phyloP scores from a whole-genome alignment of 2,329 filamentous ascomycete genomes.

The Aspergillus ustus region DNA sequence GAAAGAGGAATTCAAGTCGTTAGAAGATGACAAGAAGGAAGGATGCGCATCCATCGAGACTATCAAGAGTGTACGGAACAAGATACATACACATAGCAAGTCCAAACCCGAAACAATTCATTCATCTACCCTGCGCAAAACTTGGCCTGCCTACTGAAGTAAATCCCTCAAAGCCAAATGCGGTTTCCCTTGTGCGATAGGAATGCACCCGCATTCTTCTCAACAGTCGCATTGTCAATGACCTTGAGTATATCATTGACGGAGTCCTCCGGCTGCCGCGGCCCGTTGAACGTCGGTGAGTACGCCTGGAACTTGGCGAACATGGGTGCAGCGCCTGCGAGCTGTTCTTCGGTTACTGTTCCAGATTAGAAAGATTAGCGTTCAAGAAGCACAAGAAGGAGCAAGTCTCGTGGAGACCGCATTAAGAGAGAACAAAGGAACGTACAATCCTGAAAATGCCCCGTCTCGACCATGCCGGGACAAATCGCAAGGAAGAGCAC shows the following conservation, averaged over 20 bases:
- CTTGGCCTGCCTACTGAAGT: too few species aligned
- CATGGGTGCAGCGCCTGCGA: not conserved
- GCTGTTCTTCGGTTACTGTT: not conserved
- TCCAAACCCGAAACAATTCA: too few species aligned
- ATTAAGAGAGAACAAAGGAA: not conserved
- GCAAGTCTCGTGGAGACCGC: too few species aligned
- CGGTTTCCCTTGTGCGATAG: constrained; percentile 57
- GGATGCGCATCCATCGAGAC: too few species aligned
- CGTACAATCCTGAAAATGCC: constrained; percentile 32
- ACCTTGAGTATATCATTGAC: constrained; percentile 35
- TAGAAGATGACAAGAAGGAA: too few species aligned
- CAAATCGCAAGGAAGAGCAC: constrained; percentile 58
- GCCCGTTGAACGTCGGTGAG: constrained; percentile 44
- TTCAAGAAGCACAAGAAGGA: not conserved
- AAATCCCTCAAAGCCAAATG: not conserved
- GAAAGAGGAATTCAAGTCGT: too few species aligned
- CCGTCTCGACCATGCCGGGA: constrained; percentile 57
- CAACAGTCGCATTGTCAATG: constrained; percentile 48
- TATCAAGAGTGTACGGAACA: too few species aligned
- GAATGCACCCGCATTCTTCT: constrained; percentile 55
- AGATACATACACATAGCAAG: too few species aligned
- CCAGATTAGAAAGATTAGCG: not conserved
- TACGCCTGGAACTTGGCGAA: not conserved
- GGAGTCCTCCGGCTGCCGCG: constrained; percentile 42
- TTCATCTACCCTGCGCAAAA: too few species aligned